Conservation (phyloP, 208 protist species). For the Crithidia thermophila region DNA sequence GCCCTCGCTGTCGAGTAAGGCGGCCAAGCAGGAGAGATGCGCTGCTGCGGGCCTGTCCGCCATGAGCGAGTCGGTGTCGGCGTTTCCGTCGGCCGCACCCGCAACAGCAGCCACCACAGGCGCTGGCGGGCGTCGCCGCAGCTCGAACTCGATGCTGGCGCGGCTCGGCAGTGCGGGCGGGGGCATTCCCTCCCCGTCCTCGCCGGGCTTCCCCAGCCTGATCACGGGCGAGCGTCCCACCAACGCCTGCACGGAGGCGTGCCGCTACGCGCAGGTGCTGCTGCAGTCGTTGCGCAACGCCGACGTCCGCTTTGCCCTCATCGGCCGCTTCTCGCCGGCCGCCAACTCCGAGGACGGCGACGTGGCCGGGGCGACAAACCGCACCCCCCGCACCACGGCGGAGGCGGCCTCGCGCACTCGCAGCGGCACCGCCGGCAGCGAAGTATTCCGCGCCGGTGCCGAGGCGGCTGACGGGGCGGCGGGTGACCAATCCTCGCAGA, state of each 20-base stretch:
- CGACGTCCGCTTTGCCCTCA: conserved; percentile 20
- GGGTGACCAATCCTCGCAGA: not conserved
- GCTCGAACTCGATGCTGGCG: conserved; percentile 3
- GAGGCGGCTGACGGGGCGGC: not conserved
- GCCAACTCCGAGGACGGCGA: not conserved
- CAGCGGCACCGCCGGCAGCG: not conserved
- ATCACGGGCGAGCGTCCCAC: conserved; percentile 14
- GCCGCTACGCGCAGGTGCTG: conserved; percentile 48
- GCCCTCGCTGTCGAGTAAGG: not conserved
- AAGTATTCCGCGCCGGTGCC: not conserved
- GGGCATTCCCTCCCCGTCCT: not conserved
- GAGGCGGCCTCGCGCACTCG: not conserved
- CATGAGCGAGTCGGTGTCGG: not conserved
- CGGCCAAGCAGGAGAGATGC: not conserved
- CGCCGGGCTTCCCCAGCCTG: not conserved
- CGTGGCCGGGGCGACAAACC: not conserved
- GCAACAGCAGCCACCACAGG: not conserved
- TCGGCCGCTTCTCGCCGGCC: conserved; percentile 3
- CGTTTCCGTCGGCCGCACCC: not conserved
- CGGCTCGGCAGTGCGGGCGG: not conserved
- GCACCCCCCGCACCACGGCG: not conserved
- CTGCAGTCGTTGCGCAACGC: conserved; percentile 41
- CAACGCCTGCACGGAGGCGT: conserved; percentile 67
- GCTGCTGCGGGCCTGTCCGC: not conserved
- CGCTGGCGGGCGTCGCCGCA: conserved; percentile 3